Base-by-base conservation (phyloP, 768 basidiomycete genomes). In the Lactarius vividus region DNA sequence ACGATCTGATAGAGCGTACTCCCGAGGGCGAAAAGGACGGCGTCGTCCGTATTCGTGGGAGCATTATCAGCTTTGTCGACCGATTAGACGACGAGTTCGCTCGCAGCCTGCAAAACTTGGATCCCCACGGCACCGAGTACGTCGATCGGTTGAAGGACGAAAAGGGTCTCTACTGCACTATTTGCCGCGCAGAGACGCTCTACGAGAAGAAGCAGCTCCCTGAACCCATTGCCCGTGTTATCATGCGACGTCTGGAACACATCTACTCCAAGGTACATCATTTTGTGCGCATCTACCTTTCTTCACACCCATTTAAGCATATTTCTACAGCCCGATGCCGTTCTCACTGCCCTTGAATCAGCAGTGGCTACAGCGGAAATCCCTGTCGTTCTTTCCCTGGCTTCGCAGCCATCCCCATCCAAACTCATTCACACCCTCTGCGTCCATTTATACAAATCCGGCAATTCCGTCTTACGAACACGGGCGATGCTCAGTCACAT, bases 111-210 rank as follows among this genome's bases (percentile, higher is more conserved):
- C 97, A 98, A 84, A 94, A 98, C 73, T 94, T 97, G 69, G 97
- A 99, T 73, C 96, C 97, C 9, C 97, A 99, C 74, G 95, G 97
- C 2, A 94, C 92, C n/a, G 97, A 99, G 76, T 99, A 99, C 74
- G 91, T 99, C 53, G 97, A 98, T 74, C 85, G 97, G 57, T 80
- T 99, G 64, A 94, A 94, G 78, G 95, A 98, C 74, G 98, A 98
- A 79, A 93, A 94, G 73, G 88, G 88, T 18, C 84, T 99, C 28
- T 99, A 98, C 76, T 85, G 87, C 74, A 95, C 94, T 37, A 93
- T 99, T 70, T 94, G 92, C 76, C 90, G 92, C 59, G 90, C 95
- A 0, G 94, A 98, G 76, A 85, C 88, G 11, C 88, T 94, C 73
- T 98, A 96, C 77, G 95, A 97, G 80, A 84, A 83, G 71, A 89